Conservation (phyloP, 805 yeast species). For the Starmerella khaoyaiensis region DNA sequence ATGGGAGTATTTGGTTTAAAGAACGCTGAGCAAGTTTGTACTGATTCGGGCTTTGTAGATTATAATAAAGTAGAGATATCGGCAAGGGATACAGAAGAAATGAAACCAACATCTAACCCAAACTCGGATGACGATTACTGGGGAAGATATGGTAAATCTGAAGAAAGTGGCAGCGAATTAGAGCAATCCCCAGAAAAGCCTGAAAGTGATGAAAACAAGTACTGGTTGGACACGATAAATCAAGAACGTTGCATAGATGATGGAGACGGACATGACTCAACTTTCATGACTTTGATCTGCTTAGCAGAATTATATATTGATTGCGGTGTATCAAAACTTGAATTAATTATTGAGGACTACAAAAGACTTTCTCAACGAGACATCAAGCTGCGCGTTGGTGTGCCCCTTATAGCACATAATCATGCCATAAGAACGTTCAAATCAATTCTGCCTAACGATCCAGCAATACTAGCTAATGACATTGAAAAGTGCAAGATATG, state of each 20-base stretch:
- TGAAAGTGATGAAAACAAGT: slow-evolving; percentile 2
- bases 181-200: no score
- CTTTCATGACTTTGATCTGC: no score
- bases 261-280: not conserved
- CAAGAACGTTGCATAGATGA: no score
- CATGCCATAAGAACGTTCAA: slow-evolving; percentile 8
- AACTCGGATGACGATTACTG: slow-evolving; percentile 2
- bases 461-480: not conserved
- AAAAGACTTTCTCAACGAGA: not conserved
- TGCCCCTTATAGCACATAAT: slow-evolving; percentile 5
- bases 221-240: no score
- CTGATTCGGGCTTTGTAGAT: no score
- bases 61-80: no score
- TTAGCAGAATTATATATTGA: slow-evolving; percentile 9
- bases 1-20: slow-evolving; percentile 14
- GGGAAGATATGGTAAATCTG: no score
- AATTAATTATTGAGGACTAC: not conserved
- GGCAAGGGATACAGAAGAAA: no score
- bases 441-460: not conserved
- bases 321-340: slow-evolving; percentile 1
- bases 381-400: not conserved
- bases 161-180: no score
- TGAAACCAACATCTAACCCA: not conserved
- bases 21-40: no score
- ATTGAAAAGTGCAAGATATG: no score